Percentiles rank a stretch among this genome's conserved stretches.
phyloP scores from a whole-genome alignment of 495 filamentous ascomycete genomes.

The Lindgomyces ingoldianus region DNA sequence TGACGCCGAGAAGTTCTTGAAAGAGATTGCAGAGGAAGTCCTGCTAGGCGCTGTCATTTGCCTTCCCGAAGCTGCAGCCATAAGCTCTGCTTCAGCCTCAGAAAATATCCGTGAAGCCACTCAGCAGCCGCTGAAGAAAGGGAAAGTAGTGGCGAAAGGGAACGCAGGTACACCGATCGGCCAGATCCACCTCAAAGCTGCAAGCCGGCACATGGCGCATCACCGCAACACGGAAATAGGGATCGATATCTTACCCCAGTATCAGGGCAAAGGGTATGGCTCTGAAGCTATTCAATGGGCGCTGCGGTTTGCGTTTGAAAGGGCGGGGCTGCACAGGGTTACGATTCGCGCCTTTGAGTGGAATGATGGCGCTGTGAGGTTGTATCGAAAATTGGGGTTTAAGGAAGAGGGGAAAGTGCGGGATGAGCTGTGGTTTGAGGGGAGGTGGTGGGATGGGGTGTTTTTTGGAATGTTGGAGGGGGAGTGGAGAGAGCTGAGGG shows the following conservation, averaged over 20 bases:
- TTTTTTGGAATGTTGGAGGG: constrained; percentile 50
- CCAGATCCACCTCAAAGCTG: constrained; percentile 36
- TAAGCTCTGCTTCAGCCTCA: not conserved
- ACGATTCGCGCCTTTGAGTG: constrained; percentile 47
- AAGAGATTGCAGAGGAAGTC: constrained; percentile 38
- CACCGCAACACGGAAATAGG: constrained; percentile 51
- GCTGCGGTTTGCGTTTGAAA: constrained; percentile 52
- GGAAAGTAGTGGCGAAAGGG: not conserved
- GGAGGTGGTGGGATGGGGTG: constrained; percentile 51
- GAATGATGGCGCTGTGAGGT: constrained; percentile 48
- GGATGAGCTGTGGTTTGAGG: constrained; percentile 48
- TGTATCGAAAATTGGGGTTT: constrained; percentile 56
- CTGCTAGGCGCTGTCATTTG: constrained; percentile 49
- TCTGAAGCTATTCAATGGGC: constrained; percentile 56
- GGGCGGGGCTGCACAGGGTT: constrained; percentile 53
- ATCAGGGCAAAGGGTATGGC: constrained; percentile 56
- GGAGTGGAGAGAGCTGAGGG: constrained; percentile 47
- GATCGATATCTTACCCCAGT: constrained; percentile 44
- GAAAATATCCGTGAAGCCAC: not conserved
- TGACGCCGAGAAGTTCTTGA: constrained; percentile 20
- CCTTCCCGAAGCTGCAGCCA: constrained; percentile 20
- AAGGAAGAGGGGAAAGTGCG: constrained; percentile 52
- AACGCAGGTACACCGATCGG: constrained; percentile 33
- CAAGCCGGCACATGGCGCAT: constrained; percentile 34
- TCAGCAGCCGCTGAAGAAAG: not conserved